phyloP scores from a whole-genome alignment of 164 flowering plant genomes.

The Macadamia tetraphylla region DNA sequence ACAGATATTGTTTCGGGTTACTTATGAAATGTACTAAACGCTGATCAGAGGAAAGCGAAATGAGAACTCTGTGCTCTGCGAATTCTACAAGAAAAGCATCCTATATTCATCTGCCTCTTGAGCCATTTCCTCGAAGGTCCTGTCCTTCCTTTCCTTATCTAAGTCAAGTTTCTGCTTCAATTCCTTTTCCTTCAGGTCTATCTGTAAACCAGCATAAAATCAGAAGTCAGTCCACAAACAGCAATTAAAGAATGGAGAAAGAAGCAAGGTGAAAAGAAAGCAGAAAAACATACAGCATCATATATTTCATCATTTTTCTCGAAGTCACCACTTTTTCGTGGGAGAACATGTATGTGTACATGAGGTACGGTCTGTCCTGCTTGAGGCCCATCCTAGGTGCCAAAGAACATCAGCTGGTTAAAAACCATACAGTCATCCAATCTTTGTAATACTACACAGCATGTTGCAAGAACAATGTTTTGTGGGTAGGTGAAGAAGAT shows the following conservation, averaged over 20 bases:
- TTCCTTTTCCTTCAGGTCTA: conserved; percentile 60
- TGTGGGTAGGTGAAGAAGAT: no score
- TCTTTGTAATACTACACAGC: no score
- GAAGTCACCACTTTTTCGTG: conserved; percentile 59
- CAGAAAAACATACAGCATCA: conserved; percentile 49
- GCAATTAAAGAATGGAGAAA: no score
- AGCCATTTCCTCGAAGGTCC: conserved; percentile 55
- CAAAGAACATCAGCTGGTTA: conserved; percentile 1
- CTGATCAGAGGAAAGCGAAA: no score
- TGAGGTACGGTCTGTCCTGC: conserved; percentile 76
- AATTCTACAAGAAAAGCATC: conserved; percentile 18
- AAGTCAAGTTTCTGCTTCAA: conserved; percentile 49
- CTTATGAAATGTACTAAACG: no score
- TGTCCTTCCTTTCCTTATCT: conserved; percentile 57
- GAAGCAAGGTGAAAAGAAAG: background rate
- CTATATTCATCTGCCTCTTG: conserved; percentile 57
- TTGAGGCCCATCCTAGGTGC: conserved; percentile 58
- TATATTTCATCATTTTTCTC: conserved; percentile 68
- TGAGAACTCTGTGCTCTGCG: no score
- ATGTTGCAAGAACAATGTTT: no score
- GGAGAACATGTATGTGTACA: conserved; percentile 63
- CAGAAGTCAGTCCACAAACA: background rate
- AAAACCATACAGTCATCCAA: background rate
- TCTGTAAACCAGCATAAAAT: conserved; percentile 22
- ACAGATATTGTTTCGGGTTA: no score